Percentiles rank a stretch among this genome's conserved stretches.
Evolutionary conservation across 352 stramenopile species (phyloP).

Genomic region (Halophytophthora polymorphica): DNA sequence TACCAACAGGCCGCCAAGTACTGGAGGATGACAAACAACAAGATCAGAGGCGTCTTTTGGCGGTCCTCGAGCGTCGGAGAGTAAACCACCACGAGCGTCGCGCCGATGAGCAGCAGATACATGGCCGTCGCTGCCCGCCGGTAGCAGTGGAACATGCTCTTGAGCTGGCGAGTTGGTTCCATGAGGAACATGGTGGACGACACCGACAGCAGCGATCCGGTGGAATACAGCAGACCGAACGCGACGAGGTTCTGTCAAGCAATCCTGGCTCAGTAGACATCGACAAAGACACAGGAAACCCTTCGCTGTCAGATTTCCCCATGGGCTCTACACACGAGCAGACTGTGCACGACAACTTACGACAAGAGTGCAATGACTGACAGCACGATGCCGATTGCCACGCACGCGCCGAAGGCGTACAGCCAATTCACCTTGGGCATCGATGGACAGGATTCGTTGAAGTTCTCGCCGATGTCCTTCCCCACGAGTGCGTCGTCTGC

Average conservation of each 20-base stretch:
- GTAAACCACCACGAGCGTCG: too few relatives aligned
- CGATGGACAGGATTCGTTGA: too few relatives aligned
- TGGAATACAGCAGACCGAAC: conserved; percentile 45
- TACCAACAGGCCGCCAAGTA: conserved; percentile 81
- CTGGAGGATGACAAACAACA: conserved; percentile 61
- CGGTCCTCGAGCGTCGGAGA: background rate
- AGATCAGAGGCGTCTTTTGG: conserved; percentile 33
- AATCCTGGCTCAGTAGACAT: conserved; percentile 10
- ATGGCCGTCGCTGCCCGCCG: too few relatives aligned
- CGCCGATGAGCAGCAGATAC: too few relatives aligned
- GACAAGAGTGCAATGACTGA: conserved; percentile 4
- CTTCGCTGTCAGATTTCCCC: too few relatives aligned
- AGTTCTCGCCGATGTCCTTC: too few relatives aligned
- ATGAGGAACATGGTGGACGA: conserved; percentile 10
- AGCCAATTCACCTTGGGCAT: too few relatives aligned
- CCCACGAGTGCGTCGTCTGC: too few relatives aligned
- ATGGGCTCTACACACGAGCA: background rate
- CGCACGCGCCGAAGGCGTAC: too few relatives aligned
- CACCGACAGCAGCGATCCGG: conserved; percentile 46
- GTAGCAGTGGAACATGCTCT: too few relatives aligned
- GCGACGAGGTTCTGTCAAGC: conserved; percentile 18
- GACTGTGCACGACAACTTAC: conserved; percentile 10
- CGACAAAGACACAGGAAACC: too few relatives aligned
- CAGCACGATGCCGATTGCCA: conserved; percentile 2
- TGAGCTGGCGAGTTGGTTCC: too few relatives aligned